These are phyloP conservation scores for Penicillium sp. DNA, from an alignment of 2,329 filamentous ascomycete species.

Conservation along the genomic window DNA sequence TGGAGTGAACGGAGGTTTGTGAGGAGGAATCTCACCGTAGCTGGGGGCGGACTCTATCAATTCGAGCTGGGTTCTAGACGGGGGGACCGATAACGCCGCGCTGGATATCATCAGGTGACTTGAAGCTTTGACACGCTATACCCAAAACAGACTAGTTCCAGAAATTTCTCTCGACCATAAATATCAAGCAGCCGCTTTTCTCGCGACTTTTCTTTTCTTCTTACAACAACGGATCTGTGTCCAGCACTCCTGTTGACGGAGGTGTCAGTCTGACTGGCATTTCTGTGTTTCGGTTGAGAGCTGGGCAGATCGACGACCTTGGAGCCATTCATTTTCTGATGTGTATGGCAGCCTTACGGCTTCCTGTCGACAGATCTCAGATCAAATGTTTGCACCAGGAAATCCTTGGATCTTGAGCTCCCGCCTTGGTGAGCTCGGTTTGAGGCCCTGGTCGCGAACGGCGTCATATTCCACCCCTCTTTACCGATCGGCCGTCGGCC, in stretches of 20 bases:
- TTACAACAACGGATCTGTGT: constrained; percentile 71
- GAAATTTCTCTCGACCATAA: constrained; percentile 18
- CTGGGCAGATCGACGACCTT: constrained; percentile 81
- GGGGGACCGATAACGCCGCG: constrained; percentile 5
- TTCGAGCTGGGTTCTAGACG: not conserved
- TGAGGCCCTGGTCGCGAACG: constrained; percentile 49
- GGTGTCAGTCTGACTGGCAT: constrained; percentile 22
- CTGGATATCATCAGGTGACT: constrained; percentile 15
- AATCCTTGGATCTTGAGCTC: constrained; percentile 57
- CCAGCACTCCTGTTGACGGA: constrained; percentile 62
- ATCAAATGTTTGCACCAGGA: constrained; percentile 56
- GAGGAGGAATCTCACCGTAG: not conserved
- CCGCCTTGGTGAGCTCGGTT: constrained; percentile 61
- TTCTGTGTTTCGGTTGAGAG: constrained; percentile 65
- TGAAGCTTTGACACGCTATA: not conserved
- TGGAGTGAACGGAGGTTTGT: not conserved
- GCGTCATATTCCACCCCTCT: constrained; percentile 85
- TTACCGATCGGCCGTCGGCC: constrained; percentile 80
- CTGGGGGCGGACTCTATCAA: no score
- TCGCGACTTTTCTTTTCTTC: constrained; percentile 35
- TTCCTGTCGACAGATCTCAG: constrained; percentile 95
- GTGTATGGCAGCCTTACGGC: constrained; percentile 65
- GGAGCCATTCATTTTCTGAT: constrained; percentile 61
- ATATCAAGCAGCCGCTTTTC: constrained; percentile 28
- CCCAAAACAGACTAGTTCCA: constrained; percentile 20